phyloP scores from a whole-genome alignment of 495 filamentous ascomycete genomes.

The Podospora bellae-mahoneyi region DNA sequence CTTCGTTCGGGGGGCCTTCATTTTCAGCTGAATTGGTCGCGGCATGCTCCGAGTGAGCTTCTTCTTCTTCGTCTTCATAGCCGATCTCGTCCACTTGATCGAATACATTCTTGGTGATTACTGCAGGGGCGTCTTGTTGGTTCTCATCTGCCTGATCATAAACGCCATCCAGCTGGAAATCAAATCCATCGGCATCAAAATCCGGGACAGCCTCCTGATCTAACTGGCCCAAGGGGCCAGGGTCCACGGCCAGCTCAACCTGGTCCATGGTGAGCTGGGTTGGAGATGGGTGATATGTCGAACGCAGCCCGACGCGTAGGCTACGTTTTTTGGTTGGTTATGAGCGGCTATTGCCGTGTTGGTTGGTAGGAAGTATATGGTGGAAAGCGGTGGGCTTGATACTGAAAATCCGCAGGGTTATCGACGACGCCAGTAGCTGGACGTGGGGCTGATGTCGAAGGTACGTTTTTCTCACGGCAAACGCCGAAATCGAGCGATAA shows the following conservation, averaged over 20 bases:
- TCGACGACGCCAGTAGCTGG: background rate
- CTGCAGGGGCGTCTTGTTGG: constrained; percentile 7
- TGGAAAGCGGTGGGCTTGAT: background rate
- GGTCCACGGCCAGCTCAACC: constrained; percentile 22
- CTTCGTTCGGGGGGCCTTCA: background rate
- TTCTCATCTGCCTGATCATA: constrained; percentile 11
- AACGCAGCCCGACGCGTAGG: background rate
- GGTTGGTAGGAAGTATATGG: no score
- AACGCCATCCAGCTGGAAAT: constrained; percentile 27
- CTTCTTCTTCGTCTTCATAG: constrained; percentile 20
- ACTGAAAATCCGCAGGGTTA: background rate
- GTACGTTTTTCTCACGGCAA: background rate
- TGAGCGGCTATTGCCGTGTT: background rate
- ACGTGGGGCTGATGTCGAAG: background rate
- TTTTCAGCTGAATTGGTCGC: background rate
- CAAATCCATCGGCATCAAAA: constrained; percentile 30
- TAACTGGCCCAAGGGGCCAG: constrained; percentile 17
- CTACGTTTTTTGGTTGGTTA: background rate
- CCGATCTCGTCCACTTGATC: constrained; percentile 24
- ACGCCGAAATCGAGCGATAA: background rate
- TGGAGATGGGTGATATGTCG: background rate
- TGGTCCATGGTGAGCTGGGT: constrained; percentile 25
- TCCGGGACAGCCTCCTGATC: constrained; percentile 31
- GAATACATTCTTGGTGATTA: background rate
- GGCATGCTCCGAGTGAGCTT: background rate